Evolutionary conservation across 1,284 basidiomycete genomes (phyloP), one percentile per base, ranked within the genome.

Genomic region (Cystodermella granulosa): DNA sequence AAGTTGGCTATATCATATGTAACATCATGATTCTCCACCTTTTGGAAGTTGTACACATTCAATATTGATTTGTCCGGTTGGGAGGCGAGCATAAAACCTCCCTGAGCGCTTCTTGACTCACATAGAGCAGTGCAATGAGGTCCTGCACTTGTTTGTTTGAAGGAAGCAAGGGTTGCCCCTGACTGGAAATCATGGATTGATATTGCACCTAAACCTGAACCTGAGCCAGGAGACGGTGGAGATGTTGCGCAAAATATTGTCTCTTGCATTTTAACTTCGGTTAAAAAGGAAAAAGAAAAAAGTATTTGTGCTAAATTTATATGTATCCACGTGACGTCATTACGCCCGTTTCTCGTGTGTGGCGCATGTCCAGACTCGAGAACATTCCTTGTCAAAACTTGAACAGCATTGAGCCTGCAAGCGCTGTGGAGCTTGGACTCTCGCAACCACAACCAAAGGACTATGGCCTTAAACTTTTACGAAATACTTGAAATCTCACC

Each of bases 1-100:
- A 47, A 35, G 47, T 52, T 36, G 34, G 31, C 24, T 15, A 39
- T 37, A 22, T 17, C n/a, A 15, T 16, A 15, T 11, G 35, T 37
- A 14, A 43, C 45, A 31, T 39, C 28, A 31, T 47, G 26, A 41
- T 36, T 15, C 45, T 64, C 40, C 49, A 82, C 87, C 68, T 87
- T 90, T 75, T 92, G 90, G 60, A 87, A 92, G 54, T 77, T 80
- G 55, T 89, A 91, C 24, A 89, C 80, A 55, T 89, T 83, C 54
- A 92, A 57, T 39, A 90, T 77, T 0, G 86, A 79, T 62, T 90
- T 92, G 58, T 90, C 87, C 37, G 78, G 74, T 58, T 91, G 89
- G 15, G 82, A 79, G 43, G 84, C 79, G 17, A 91, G 71, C 50
- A 91, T 76, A 51, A 88, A 73, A 1, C 89, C 89, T 36, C 89